Evolutionary conservation across 805 yeast species (phyloP), one percentile per base, ranked within the genome.

Genomic region (Candida endomychidarum): DNA sequence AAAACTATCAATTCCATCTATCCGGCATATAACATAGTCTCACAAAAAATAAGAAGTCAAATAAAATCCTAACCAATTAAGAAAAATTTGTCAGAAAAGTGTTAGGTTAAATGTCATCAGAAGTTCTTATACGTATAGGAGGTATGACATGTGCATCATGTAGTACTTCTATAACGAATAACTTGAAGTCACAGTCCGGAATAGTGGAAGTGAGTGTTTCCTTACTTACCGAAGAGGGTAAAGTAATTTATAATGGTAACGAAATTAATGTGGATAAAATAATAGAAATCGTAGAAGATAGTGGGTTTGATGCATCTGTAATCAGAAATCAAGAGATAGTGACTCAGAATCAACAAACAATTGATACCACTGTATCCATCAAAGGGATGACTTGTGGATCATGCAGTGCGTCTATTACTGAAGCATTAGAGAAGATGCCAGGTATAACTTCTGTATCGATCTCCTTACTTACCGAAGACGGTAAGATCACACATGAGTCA

Each of bases 91-190:
- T n/a, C n/a, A n/a, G n/a, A n/a, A n/a, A n/a, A n/a, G n/a, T n/a
- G n/a, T n/a, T 3, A 22, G 20, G 12, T 4, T 4, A 7, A 31
- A 34, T 34, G 42, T 15, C 32, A 5, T 30, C 32, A 2, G 37
- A 37, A 21, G 19, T 39, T 14, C 16, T 32, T 12, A 40, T 48
- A 3, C 39, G 34, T 15, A 45, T 48, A 8, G 12, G 38, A 11
- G 97, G 96, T 2, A 90, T 90, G 96, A 89, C 97, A 2, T 90
- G 96, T 56, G 81, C 90, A 2, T 76, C 93, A 1, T 90, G 97
- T 58, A 74, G 83, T 0, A 71, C 80, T 2, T 67, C 91, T 1
- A 77, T 90, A 15, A 74, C 81, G 1, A 58, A 63, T n/a, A 80
- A 78, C 1, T 50, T 86, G 15, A 58, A 65, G 37, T 53, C 54